A percentile compares a stretch with the other conserved stretches of the same genome.
These are phyloP conservation scores for Thielaviopsis euricoi DNA, from an alignment of 2,329 filamentous ascomycete genomes.

Conservation along the genomic window DNA sequence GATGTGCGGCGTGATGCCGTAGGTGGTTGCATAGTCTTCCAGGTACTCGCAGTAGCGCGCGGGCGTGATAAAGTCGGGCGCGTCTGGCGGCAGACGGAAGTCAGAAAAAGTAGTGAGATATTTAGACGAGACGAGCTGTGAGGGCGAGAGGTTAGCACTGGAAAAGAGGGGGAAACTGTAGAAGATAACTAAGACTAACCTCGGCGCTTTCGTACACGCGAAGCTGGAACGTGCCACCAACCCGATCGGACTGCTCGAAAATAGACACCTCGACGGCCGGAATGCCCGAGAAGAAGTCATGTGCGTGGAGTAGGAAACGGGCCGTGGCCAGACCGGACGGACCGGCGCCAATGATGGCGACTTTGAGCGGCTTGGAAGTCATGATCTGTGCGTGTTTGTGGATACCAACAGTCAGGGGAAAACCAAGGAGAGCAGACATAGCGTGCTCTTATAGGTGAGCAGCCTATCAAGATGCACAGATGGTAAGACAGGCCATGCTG, in stretches of 20 bases:
- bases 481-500: no score
- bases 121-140: slow-evolving; percentile 30
- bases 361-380: slow-evolving; percentile 16
- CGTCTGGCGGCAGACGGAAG: slow-evolving; percentile 25
- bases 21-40: slow-evolving; percentile 22
- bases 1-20: slow-evolving; percentile 23
- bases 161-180: background rate
- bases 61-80: slow-evolving; percentile 28
- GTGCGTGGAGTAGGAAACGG: slow-evolving; percentile 23
- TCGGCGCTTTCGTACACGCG: slow-evolving; percentile 32
- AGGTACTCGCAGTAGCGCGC: slow-evolving; percentile 27
- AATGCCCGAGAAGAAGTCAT: slow-evolving; percentile 20
- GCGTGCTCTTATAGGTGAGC: no score
- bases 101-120: slow-evolving; percentile 35
- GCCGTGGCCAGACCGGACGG: slow-evolving; percentile 26
- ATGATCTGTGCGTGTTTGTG: background rate
- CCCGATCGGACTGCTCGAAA: slow-evolving; percentile 26
- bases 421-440: background rate
- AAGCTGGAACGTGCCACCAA: slow-evolving; percentile 32
- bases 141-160: background rate
- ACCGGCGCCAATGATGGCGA: slow-evolving; percentile 28
- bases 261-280: slow-evolving; percentile 25
- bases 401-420: background rate
- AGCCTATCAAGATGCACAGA: no score
- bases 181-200: no score